Base-by-base conservation (phyloP, 2,329 filamentous ascomycete species). In the Tolypocladium guangdongense region DNA sequence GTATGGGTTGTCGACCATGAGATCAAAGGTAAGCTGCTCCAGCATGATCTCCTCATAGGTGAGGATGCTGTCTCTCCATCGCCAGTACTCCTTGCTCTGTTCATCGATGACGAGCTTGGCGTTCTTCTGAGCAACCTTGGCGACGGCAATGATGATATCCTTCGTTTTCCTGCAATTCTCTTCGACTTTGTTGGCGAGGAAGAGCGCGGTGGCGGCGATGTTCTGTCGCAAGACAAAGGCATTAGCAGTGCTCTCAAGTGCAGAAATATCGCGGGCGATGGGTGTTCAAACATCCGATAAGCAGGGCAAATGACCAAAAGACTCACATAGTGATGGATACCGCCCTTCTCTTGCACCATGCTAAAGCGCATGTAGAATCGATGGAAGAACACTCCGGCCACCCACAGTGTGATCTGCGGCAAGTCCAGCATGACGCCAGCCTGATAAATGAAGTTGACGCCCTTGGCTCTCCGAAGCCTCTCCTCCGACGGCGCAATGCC, bases 81-180 rank as follows among this genome's bases (percentile, higher is more conserved):
- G 83, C 93, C 93, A 99, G 67, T 93, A 99, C 66, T 99, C 93
- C 65, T 96, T 97, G 60, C 88, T 95, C 69, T 97, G 91, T 70
- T 97, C 93, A 66, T 99, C 93, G 51, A 97, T 88, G 52, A 92
- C 77, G 55, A 96, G 81, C 62, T 90, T 88, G 1, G 89, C 78
- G 61, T 97, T 92, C 73, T 99, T 97, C 69, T 96, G 90, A 32
- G 92, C 93, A 22, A 96, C 90, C 59, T 92, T 89, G 56, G 90
- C 93, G 62, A 95, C 93, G 1, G 91, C 89, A 35, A 96, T 86
- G 59, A 99, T 92, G 56, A 99, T 79, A 59, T 96, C 90, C 64
- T 90, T 95, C 61, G 96, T 96, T 71, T 96, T 96, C 49, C 92
- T 86, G 65, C 90, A 95, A 66, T 95, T 96, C 67, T 99, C 93